phyloP scores from a whole-genome alignment of 305 asterid species.

The Solanum chacoense region DNA sequence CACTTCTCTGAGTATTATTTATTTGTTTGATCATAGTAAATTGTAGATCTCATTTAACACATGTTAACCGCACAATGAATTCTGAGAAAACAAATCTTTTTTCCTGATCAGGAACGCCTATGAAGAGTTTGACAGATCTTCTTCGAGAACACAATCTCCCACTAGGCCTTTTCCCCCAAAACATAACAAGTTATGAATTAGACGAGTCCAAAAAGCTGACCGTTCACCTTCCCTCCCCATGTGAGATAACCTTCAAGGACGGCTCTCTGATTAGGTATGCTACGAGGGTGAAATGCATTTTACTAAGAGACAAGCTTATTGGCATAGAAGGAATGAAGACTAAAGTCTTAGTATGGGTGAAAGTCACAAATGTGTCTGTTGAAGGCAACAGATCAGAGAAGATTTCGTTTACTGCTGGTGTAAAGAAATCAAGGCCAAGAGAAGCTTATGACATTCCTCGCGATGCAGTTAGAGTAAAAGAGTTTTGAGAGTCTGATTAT shows the following conservation, averaged over 20 bases:
- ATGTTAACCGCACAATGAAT: not conserved
- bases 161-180: slow-evolving; percentile 56
- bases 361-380: slow-evolving; percentile 43
- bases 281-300: slow-evolving; percentile 51
- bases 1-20: not conserved
- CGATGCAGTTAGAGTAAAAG: slow-evolving; percentile 43
- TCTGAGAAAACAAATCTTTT: not conserved
- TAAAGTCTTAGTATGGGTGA: slow-evolving; percentile 71
- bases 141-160: slow-evolving; percentile 61
- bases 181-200: slow-evolving; percentile 48
- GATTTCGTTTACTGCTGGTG: slow-evolving; percentile 62
- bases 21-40: not conserved
- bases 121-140: slow-evolving; percentile 43
- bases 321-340: slow-evolving; percentile 81
- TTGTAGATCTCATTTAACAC: not conserved
- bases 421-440: slow-evolving; percentile 54
- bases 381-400: slow-evolving; percentile 62
- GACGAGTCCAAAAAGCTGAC: slow-evolving; percentile 49
- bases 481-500: slow-evolving; percentile 24
- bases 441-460: slow-evolving; percentile 50
- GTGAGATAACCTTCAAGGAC: slow-evolving; percentile 74
- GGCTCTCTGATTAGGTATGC: slow-evolving; percentile 45
- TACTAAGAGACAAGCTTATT: slow-evolving; percentile 54
- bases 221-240: slow-evolving; percentile 50
- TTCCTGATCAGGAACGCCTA: slow-evolving; percentile 36